These are phyloP conservation scores for Kluyveromyces sp. DNA, from an alignment of 1,139 yeast species.

Conservation along the genomic window DNA sequence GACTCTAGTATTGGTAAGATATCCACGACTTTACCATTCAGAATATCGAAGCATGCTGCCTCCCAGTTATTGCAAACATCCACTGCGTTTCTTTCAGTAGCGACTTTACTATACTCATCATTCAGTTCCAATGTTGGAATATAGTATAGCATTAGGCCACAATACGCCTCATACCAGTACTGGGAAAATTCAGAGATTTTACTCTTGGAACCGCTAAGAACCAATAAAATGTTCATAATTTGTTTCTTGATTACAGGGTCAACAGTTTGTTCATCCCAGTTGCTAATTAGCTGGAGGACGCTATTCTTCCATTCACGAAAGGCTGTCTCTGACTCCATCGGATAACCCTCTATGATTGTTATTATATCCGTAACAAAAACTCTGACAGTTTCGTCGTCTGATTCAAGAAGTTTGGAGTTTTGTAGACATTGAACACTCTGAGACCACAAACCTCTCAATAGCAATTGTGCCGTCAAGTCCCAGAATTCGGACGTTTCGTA, in stretches of 20 bases:
- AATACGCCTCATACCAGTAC: slow-evolving; percentile 67
- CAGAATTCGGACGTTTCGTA: slow-evolving; percentile 56
- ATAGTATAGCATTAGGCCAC: slow-evolving; percentile 55
- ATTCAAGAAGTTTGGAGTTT: slow-evolving; percentile 30
- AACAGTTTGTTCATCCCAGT: slow-evolving; percentile 20
- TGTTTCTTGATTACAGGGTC: slow-evolving; percentile 24
- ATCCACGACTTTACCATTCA: slow-evolving; percentile 51
- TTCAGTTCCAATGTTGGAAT: slow-evolving; percentile 46
- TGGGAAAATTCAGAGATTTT: slow-evolving; percentile 26
- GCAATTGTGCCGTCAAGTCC: slow-evolving; percentile 51
- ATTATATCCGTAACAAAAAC: slow-evolving; percentile 37
- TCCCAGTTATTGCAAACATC: slow-evolving; percentile 48
- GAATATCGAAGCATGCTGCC: slow-evolving; percentile 51
- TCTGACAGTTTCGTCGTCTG: slow-evolving; percentile 6
- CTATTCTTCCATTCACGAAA: slow-evolving; percentile 36
- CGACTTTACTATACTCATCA: slow-evolving; percentile 37
- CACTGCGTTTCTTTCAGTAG: slow-evolving; percentile 33
- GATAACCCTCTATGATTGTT: slow-evolving; percentile 32
- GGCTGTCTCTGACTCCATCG: slow-evolving; percentile 26
- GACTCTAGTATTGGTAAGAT: slow-evolving; percentile 56
- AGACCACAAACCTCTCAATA: slow-evolving; percentile 55
- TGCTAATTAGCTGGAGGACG: slow-evolving; percentile 24
- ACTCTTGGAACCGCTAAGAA: slow-evolving; percentile 25
- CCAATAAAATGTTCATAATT: slow-evolving; percentile 23
- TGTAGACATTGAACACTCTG: slow-evolving; percentile 47